Evolutionary conservation across 2,329 filamentous ascomycete species (phyloP).

Genomic region (Pestalotiopsis sp.): DNA sequence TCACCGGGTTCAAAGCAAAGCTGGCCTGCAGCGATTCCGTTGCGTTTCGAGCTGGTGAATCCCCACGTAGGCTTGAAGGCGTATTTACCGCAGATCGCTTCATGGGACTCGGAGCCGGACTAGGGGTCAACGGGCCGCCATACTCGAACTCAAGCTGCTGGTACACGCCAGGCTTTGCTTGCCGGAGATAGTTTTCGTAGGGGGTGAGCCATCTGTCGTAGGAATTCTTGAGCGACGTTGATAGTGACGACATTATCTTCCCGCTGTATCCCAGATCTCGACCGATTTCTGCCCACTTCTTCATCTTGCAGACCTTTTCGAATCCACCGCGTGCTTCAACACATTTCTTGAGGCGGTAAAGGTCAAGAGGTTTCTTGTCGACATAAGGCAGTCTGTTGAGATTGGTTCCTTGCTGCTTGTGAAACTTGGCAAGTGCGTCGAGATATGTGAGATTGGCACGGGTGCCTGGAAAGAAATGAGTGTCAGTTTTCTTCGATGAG

Average conservation of each 20-base stretch:
- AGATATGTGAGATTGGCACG: constrained; percentile 95
- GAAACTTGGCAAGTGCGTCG: constrained; percentile 92
- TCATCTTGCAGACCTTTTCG: constrained; percentile 93
- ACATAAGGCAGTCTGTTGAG: constrained; percentile 94
- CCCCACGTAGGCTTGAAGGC: constrained; percentile 58
- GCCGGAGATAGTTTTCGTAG: constrained; percentile 90
- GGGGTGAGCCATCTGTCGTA: constrained; percentile 96
- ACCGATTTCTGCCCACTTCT: constrained; percentile 99
- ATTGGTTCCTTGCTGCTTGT: constrained; percentile 94
- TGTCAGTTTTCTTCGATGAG: constrained; percentile 16
- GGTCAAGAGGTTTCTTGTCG: constrained; percentile 93
- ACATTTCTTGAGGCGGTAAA: constrained; percentile 95
- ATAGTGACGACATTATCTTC: constrained; percentile 99
- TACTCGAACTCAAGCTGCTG: constrained; percentile 93
- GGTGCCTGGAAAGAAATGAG: constrained; percentile 61
- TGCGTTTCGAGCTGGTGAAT: constrained; percentile 67
- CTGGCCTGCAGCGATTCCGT: constrained; percentile 55
- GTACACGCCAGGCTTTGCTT: constrained; percentile 94
- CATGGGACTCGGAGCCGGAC: constrained; percentile 68
- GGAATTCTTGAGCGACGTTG: constrained; percentile 96
- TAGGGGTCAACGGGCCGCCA: constrained; percentile 86
- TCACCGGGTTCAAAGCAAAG: constrained; percentile 40
- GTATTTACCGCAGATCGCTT: constrained; percentile 66
- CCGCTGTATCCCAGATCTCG: constrained; percentile 96
- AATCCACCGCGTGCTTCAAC: constrained; percentile 95